phyloP scores from a whole-genome alignment of 306 rosid genomes.

The Lathyrus sativus region DNA sequence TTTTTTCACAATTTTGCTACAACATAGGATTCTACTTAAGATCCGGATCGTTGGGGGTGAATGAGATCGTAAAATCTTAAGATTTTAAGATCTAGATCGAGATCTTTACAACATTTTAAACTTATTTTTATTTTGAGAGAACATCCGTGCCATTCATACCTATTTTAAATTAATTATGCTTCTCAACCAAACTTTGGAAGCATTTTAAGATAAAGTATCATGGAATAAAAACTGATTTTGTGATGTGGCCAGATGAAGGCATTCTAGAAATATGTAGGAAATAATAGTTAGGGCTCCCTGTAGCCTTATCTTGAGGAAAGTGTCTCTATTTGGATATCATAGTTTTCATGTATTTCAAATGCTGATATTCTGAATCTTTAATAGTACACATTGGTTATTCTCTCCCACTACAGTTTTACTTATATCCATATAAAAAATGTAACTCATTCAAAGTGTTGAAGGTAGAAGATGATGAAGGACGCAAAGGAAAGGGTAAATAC shows the following conservation, averaged over 20 bases:
- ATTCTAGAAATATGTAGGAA: background rate
- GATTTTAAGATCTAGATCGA: too few relatives aligned
- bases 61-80: too few relatives aligned
- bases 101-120: background rate
- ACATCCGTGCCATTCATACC: constrained; percentile 8
- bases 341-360: background rate
- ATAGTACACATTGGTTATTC: constrained; percentile 11
- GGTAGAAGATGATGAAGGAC: background rate
- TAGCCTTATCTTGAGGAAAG: constrained; percentile 9
- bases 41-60: too few relatives aligned
- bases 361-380: background rate
- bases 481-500: background rate
- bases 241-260: constrained; percentile 21
- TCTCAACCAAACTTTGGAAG: constrained; percentile 27
- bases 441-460: background rate
- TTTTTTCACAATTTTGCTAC: too few relatives aligned
- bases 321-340: background rate
- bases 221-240: constrained; percentile 7
- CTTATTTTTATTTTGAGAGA: constrained; percentile 16
- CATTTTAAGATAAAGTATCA: constrained; percentile 19
- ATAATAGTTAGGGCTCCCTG: background rate
- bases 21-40: too few relatives aligned
- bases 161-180: constrained; percentile 10
- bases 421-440: background rate
- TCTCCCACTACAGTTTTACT: constrained; percentile 2